Conservation (phyloP, 192 early-diverging fungal species). For the Rhizoclosmatium globosum region DNA sequence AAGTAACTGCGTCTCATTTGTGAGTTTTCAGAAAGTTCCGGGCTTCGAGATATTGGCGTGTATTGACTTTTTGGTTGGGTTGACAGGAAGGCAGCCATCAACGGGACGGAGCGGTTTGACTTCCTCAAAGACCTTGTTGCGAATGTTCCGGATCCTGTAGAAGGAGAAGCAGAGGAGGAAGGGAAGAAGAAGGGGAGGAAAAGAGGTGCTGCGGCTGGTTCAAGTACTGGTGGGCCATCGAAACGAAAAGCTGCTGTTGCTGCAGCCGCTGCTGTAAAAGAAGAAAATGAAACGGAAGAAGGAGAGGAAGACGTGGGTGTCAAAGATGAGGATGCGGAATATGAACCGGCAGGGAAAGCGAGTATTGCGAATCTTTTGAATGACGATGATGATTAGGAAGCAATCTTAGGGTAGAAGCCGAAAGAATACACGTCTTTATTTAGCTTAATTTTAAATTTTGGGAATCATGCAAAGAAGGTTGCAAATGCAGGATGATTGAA, state of each 20-base stretch:
- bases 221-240: background rate
- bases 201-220: background rate
- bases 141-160: conserved; percentile 75
- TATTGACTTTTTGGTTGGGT: conserved; percentile 16
- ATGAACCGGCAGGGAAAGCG: background rate
- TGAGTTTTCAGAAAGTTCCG: conserved; percentile 52
- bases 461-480: too few species aligned
- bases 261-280: background rate
- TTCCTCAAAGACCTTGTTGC: conserved; percentile 91
- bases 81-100: conserved; percentile 80
- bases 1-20: conserved; percentile 87
- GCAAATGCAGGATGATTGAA: too few species aligned
- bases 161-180: conserved; percentile 32
- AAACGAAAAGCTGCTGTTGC: background rate
- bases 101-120: conserved; percentile 89
- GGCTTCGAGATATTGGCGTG: background rate
- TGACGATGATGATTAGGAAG: background rate
- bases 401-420: background rate
- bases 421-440: background rate
- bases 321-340: background rate
- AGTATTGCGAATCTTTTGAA: background rate
- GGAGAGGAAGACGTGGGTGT: background rate
- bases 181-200: background rate
- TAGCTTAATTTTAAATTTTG: too few species aligned
- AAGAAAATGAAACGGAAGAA: background rate